Evolutionary conservation across 768 basidiomycete genomes (phyloP), one percentile per base, ranked within the genome.

Genomic region (Lactifluus pinguis): DNA sequence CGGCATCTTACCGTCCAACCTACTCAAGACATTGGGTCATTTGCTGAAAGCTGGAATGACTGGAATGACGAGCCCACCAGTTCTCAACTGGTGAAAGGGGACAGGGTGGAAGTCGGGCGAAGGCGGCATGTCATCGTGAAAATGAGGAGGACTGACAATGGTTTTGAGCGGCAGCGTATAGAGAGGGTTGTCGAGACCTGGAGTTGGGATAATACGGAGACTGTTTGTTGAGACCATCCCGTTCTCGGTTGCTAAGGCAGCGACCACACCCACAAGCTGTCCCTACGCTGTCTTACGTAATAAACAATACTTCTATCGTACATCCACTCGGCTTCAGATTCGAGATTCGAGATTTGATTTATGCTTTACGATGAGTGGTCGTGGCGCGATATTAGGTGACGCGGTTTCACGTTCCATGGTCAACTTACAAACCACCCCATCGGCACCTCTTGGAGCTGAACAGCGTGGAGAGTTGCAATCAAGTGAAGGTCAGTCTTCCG

Each of bases 121-220:
- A 77, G 69, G 45, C 75, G 75, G 50, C 80, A 82, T 55, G 75
- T 81, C 39, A 75, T 82, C 8, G 70, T 85, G 19, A 86, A 82
- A 70, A 76, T 85, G 61, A 79, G 86, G 62, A 78, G 75, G 69
- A 82, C 80, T 9, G 72, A 66, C 45, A 74, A 75, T 32, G 82
- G 85, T 21, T 47, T 89, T 45, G 89, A 90, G 68, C 76, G 88
- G 64, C 88, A 91, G 65, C 79, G 82, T 52, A 80, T 89, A 64
- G 84, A 87, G 68, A 80, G 89, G 60, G 73, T 76, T 29, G 72
- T 85, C 47, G 89, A 91, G 72, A 77, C 78, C 53, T 90, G 87
- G 86, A 75, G 68, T 17, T 89, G 86, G 86, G 52, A 59, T 17
- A 55, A 61, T 38, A 45, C 11, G 32, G 25, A 47, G 32, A 14